Conservation (phyloP, 2,329 filamentous ascomycete genomes). For the Paecilomyces sp. region DNA sequence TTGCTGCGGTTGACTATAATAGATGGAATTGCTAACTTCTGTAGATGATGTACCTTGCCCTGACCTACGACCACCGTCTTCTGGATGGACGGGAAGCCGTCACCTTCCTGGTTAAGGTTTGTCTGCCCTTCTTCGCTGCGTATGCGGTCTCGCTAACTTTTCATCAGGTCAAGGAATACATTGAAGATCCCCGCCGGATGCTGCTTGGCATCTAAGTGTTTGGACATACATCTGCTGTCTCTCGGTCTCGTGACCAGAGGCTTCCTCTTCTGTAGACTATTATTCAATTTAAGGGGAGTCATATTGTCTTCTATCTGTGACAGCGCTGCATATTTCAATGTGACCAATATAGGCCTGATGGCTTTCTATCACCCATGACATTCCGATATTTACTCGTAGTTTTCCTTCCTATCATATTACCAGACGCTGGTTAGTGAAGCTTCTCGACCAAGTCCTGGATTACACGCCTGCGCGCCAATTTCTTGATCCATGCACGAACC, state of each 20-base stretch:
- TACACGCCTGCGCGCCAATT: slow-evolving; percentile 59
- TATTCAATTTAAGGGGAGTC: not conserved
- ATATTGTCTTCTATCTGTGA: not conserved
- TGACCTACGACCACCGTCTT: slow-evolving; percentile 96
- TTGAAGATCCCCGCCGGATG: slow-evolving; percentile 93
- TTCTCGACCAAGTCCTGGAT: slow-evolving; percentile 32
- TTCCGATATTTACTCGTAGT: not conserved
- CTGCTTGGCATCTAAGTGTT: slow-evolving; percentile 47
- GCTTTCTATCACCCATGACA: not conserved
- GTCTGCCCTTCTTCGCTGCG: slow-evolving; percentile 3
- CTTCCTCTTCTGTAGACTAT: not conserved
- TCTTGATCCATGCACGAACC: slow-evolving; percentile 62
- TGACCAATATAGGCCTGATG: not conserved
- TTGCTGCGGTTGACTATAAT: not conserved
- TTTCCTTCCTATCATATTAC: not conserved
- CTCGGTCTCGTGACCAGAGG: not conserved
- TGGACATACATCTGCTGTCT: not conserved
- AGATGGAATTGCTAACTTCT: slow-evolving; percentile 8
- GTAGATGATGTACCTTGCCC: slow-evolving; percentile 94
- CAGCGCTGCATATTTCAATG: not conserved
- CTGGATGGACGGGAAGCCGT: slow-evolving; percentile 93
- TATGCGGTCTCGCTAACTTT: not conserved
- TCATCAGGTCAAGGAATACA: slow-evolving; percentile 74
- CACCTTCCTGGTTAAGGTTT: slow-evolving; percentile 81
- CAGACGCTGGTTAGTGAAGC: not conserved